A percentile compares a stretch with the other conserved stretches of the same genome.
Evolutionary conservation across 805 yeast genomes (phyloP).

Genomic region (Vanderwaltozyma yarrowii): DNA sequence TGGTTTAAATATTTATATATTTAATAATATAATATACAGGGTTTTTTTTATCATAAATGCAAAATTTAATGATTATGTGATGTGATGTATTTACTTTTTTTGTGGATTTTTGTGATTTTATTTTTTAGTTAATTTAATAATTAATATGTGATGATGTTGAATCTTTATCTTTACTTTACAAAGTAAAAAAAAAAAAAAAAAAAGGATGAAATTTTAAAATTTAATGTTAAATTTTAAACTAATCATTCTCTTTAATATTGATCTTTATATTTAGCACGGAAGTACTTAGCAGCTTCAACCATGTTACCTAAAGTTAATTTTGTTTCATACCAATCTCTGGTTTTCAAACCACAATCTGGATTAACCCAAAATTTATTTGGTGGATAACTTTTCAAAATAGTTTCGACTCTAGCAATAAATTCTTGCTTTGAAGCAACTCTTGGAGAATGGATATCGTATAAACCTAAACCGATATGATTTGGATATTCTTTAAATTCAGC

Average conservation of each 20-base stretch:
- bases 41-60: no score
- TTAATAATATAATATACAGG: no score
- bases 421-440: conserved; percentile 98
- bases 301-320: conserved; percentile 91
- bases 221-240: no score
- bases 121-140: no score
- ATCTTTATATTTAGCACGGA: conserved; percentile 51
- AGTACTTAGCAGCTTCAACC: conserved; percentile 98
- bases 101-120: no score
- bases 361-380: conserved; percentile 98
- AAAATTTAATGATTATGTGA: no score
- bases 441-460: conserved; percentile 99
- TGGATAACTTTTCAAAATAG: conserved; percentile 94
- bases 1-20: background rate
- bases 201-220: conserved; percentile 7
- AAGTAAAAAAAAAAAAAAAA: background rate
- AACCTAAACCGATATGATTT: conserved; percentile 98
- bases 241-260: no score
- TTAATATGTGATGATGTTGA: conserved; percentile 5
- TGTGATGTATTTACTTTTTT: no score
- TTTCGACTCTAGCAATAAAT: conserved; percentile 86
- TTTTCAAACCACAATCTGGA: conserved; percentile 99
- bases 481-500: conserved; percentile 97
- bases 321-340: conserved; percentile 99
- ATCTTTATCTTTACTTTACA: background rate